These are phyloP conservation scores for Cinchona pubescens DNA, from an alignment of 257 asterid species.

Conservation along the genomic window DNA sequence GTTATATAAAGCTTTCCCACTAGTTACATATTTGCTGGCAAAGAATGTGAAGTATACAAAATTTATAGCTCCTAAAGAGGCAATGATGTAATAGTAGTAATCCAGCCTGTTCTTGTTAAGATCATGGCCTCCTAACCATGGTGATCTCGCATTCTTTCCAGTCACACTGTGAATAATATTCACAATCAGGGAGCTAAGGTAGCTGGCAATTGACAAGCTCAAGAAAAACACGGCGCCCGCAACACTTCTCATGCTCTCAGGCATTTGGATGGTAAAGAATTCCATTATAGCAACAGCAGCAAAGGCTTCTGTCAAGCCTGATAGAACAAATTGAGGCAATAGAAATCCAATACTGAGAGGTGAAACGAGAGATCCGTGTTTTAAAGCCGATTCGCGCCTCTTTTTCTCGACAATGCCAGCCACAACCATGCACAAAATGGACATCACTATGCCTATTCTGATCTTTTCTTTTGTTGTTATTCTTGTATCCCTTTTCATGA, in stretches of 20 bases:
- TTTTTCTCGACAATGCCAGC: slow-evolving; percentile 54
- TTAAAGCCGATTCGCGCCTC: slow-evolving; percentile 43
- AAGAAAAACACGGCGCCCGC: slow-evolving; percentile 64
- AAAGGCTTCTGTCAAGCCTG: slow-evolving; percentile 71
- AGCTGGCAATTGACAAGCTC: slow-evolving; percentile 53
- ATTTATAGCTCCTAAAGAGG: slow-evolving; percentile 39
- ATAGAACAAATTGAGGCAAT: slow-evolving; percentile 57
- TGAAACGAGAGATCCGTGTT: slow-evolving; percentile 34
- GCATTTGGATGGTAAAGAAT: slow-evolving; percentile 49
- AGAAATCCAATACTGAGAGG: slow-evolving; percentile 47
- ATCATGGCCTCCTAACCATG: slow-evolving; percentile 71
- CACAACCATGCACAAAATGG: slow-evolving; percentile 55
- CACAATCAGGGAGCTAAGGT: slow-evolving; percentile 53
- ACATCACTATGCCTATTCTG: slow-evolving; percentile 45
- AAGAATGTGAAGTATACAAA: slow-evolving; percentile 47
- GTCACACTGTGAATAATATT: slow-evolving; percentile 40
- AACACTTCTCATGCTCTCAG: slow-evolving; percentile 67
- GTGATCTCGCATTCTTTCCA: slow-evolving; percentile 23
- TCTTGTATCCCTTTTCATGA: slow-evolving; percentile 37
- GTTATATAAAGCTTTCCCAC: neutral
- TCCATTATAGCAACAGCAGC: slow-evolving; percentile 66
- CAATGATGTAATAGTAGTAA: slow-evolving; percentile 54
- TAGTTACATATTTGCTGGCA: slow-evolving; percentile 43
- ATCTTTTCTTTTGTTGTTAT: slow-evolving; percentile 40
- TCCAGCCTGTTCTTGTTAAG: slow-evolving; percentile 64